Conservation (phyloP, 2,329 filamentous ascomycete genomes). For the Furcasterigmium sp. region DNA sequence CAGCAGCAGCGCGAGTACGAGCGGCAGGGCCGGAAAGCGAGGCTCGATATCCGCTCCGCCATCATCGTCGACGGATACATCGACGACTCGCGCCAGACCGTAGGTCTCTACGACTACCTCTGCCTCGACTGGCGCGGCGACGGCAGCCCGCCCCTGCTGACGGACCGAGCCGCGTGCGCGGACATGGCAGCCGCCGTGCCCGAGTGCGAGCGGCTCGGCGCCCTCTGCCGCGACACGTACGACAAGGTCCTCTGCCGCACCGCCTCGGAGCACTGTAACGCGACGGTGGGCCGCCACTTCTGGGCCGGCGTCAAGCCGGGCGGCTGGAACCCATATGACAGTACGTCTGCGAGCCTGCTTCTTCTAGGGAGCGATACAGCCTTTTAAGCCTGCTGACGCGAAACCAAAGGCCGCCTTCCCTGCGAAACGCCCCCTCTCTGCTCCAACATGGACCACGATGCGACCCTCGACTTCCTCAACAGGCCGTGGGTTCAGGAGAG, state of each 20-base stretch:
- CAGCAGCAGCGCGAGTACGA: background rate
- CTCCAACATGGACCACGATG: background rate
- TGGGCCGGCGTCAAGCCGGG: background rate
- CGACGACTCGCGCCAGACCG: conserved; percentile 1
- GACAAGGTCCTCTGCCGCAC: background rate
- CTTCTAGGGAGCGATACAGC: too few species aligned
- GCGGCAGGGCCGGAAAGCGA: conserved; percentile 9
- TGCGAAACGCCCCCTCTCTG: background rate
- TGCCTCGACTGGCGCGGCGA: conserved; percentile 6
- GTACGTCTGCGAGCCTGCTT: background rate
- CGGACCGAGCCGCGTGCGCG: conserved; percentile 5
- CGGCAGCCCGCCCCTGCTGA: background rate
- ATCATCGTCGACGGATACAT: conserved; percentile 12
- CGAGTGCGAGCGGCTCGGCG: background rate
- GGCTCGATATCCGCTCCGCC: conserved; percentile 9
- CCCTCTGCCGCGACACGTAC: conserved; percentile 1
- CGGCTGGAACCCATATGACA: conserved; percentile 6
- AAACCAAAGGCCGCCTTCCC: background rate
- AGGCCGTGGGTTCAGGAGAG: background rate
- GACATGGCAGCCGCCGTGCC: conserved; percentile 1
- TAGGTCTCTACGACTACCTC: conserved; percentile 14
- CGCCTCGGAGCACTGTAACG: background rate
- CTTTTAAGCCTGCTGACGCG: too few species aligned
- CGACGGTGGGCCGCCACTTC: background rate
- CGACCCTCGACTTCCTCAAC: background rate